Evolutionary conservation across 1,284 basidiomycete genomes (phyloP).

Genomic region (Somion occarium): DNA sequence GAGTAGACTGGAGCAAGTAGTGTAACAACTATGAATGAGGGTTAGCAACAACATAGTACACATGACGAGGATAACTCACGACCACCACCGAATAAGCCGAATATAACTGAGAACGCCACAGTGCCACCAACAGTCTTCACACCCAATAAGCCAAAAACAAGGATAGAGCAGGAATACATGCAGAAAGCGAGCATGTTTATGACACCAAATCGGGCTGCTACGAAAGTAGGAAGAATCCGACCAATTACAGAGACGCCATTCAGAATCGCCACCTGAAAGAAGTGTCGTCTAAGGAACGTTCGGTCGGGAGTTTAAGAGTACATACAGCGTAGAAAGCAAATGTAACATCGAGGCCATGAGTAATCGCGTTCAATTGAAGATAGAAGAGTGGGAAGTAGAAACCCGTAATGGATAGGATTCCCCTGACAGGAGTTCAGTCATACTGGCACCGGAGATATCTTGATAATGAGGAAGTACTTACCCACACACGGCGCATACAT

Average conservation of each 20-base stretch:
- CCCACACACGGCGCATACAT: not conserved
- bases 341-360: conserved; percentile 4
- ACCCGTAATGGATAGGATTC: not conserved
- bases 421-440: not conserved
- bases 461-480: not conserved
- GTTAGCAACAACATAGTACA: not conserved
- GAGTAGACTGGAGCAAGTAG: not conserved
- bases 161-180: conserved; percentile 10
- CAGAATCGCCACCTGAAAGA: conserved; percentile 1
- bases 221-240: conserved; percentile 14
- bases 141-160: conserved; percentile 19
- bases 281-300: not conserved
- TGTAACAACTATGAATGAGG: not conserved
- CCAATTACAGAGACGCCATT: conserved; percentile 7
- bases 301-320: not conserved
- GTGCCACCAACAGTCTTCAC: conserved; percentile 10
- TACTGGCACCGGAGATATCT: too few species aligned
- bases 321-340: conserved; percentile 9
- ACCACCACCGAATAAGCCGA: conserved; percentile 17
- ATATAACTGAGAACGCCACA: conserved; percentile 13
- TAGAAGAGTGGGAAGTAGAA: conserved; percentile 8
- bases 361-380: conserved; percentile 2
- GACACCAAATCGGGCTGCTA: conserved; percentile 10
- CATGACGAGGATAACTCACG: conserved; percentile 9
- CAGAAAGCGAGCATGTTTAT: conserved; percentile 9